Conservation (phyloP, 495 filamentous ascomycete genomes). For the Hyaloscypha finlandica region DNA sequence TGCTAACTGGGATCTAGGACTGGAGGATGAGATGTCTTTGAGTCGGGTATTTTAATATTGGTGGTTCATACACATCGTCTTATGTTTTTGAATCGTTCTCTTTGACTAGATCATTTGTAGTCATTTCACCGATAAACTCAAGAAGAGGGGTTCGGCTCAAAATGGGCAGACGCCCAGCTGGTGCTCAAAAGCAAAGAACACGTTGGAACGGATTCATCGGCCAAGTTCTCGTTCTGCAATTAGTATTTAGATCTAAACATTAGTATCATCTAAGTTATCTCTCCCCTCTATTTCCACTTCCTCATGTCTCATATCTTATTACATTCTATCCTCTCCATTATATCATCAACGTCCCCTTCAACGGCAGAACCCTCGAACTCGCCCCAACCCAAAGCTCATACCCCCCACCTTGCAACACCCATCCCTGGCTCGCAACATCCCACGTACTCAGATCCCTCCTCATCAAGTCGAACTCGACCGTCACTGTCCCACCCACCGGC, state of each 20-base stretch:
- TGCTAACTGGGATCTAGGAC: too few relatives aligned
- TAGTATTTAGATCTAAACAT: neutral
- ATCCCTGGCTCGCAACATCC: conserved; percentile 61
- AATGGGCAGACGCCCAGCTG: too few relatives aligned
- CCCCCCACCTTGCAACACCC: conserved; percentile 51
- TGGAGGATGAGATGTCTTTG: too few relatives aligned
- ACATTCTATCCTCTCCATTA: neutral
- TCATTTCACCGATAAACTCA: too few relatives aligned
- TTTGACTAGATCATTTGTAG: too few relatives aligned
- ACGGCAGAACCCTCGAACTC: conserved; percentile 65
- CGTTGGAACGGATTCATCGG: too few relatives aligned
- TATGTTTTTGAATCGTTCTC: too few relatives aligned
- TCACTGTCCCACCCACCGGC: conserved; percentile 41
- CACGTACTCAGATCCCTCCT: conserved; percentile 68
- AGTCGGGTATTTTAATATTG: too few relatives aligned
- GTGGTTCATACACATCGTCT: too few relatives aligned
- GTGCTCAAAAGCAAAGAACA: too few relatives aligned
- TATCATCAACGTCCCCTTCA: conserved; percentile 46
- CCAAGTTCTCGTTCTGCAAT: too few relatives aligned
- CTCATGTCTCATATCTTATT: neutral
- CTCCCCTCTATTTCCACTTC: neutral
- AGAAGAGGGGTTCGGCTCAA: too few relatives aligned
- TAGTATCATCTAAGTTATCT: neutral
- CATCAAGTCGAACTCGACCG: conserved; percentile 57
- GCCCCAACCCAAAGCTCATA: conserved; percentile 57